Base-by-base conservation (phyloP, 2,329 filamentous ascomycete genomes). In the Alternaria sp. region DNA sequence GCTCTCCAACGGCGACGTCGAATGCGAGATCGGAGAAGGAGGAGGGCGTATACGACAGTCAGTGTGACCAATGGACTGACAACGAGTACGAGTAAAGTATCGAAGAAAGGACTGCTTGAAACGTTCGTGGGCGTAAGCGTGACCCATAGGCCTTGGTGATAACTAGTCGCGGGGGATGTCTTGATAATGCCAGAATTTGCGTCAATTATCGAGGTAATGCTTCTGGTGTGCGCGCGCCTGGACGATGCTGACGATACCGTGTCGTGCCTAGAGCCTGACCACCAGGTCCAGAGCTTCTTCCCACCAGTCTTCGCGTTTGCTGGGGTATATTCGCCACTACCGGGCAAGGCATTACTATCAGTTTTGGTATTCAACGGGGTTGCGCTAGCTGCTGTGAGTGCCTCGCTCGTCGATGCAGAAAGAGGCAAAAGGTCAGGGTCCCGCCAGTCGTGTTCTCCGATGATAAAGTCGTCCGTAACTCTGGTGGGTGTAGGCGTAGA, bases 21-120 rank as follows among this genome's bases (percentile, higher is more conserved):
- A 69, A 97, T 96, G 61, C 94, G 90, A 48, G 94, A 94, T 56
- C 95, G 90, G 38, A 98, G 83, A 41, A 98, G 86, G 5, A 98
- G 85, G 11, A 98, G 85, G 12, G 92, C 91, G 74, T 98, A 98
- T 2, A 99, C 94, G 5, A 97, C 90, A 4, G 93, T 96, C 71
- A 99, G 81, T 1, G 95, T 98, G 54, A 98, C 90, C 14, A 99
- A 81, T 8, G 95, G 95, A 73, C 94, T 97, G 55, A 98, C 89
- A 32, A 99, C 93, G n/a, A 99, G 84, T 9, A 99, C 93, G n/a
- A 98, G 84, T 3, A 99, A 85, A 0, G 94, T 98, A 76, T 99
- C 95, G 69, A 98, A 94, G 81, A 99, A 97, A 0, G 95, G 94
- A 69, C 91, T 96, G 5, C 91, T 91, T 65, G 93, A 94, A 81